These are phyloP conservation scores for Thalassiosira mediterranea DNA, from an alignment of 352 stramenopile species.

Conservation along the genomic window DNA sequence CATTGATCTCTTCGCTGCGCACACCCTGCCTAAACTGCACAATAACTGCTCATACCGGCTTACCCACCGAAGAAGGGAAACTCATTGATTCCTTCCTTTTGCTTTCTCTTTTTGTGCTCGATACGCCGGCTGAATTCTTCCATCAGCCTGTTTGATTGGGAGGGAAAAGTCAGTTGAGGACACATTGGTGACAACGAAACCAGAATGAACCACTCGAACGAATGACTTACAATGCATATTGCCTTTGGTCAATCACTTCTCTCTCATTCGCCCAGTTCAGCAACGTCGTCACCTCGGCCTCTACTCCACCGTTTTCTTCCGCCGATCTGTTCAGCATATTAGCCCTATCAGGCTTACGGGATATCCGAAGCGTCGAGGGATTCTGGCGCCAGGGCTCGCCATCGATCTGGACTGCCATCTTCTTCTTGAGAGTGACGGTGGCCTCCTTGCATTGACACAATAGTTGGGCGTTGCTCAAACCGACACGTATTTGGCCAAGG, in stretches of 20 bases:
- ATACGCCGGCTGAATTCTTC: neutral
- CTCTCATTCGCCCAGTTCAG: constrained; percentile 78
- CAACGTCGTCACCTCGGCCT: constrained; percentile 65
- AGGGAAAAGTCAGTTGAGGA: too few relatives aligned
- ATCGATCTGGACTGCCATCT: constrained; percentile 90
- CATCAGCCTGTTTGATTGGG: neutral
- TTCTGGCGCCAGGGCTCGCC: constrained; percentile 93
- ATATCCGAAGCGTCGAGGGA: constrained; percentile 86
- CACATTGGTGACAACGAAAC: neutral
- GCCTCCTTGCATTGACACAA: constrained; percentile 82
- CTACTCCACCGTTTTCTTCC: constrained; percentile 62
- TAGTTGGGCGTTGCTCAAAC: constrained; percentile 77
- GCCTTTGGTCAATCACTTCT: constrained; percentile 68
- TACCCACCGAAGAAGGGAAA: too few relatives aligned
- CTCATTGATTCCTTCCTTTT: neutral
- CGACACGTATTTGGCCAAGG: constrained; percentile 92
- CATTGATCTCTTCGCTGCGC: neutral
- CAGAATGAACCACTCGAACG: neutral
- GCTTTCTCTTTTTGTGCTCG: neutral
- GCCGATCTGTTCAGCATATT: constrained; percentile 77
- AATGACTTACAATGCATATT: constrained; percentile 71
- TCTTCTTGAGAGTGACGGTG: constrained; percentile 78
- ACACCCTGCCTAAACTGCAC: neutral
- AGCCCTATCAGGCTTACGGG: constrained; percentile 68
- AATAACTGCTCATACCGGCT: too few relatives aligned